These are phyloP conservation scores for Tolypocladium ovalisporum DNA, from an alignment of 2,329 filamentous ascomycete genomes.

Conservation along the genomic window DNA sequence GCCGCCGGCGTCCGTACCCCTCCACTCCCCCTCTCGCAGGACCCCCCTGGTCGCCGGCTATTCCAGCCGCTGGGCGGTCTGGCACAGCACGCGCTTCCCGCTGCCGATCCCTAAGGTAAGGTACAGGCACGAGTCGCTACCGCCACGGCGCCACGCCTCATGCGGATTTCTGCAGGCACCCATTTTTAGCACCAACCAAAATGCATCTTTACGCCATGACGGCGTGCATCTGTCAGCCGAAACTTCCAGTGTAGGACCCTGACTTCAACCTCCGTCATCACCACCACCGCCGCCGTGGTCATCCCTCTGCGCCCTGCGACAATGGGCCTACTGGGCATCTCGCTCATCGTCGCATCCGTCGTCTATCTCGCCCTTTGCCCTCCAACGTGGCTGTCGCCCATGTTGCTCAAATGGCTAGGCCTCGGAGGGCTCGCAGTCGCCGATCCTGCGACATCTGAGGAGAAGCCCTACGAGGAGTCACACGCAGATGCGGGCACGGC, in stretches of 20 bases:
- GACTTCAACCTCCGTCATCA: background rate
- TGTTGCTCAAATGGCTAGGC: constrained; percentile 13
- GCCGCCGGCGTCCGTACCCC: background rate
- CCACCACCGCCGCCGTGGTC: background rate
- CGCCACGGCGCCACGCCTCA: background rate
- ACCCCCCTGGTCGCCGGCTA: background rate
- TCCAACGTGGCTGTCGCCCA: constrained; percentile 32
- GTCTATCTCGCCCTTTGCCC: constrained; percentile 45
- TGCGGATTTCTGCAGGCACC: background rate
- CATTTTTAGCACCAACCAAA: background rate
- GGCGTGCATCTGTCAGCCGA: background rate
- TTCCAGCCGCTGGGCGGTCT: background rate
- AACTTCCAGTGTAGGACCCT: background rate
- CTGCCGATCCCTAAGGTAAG: background rate
- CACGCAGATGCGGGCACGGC: background rate
- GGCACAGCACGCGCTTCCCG: background rate
- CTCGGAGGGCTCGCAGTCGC: constrained; percentile 1
- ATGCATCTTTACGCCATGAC: background rate
- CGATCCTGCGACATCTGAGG: background rate
- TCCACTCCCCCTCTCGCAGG: background rate
- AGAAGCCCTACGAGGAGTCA: background rate
- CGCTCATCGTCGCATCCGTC: constrained; percentile 50
- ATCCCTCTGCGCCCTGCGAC: background rate
- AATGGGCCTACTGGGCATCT: constrained; percentile 39
- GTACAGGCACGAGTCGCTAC: background rate